Evolutionary conservation across 768 basidiomycete genomes (phyloP).

Genomic region (Pleurotus citrinopileatus): DNA sequence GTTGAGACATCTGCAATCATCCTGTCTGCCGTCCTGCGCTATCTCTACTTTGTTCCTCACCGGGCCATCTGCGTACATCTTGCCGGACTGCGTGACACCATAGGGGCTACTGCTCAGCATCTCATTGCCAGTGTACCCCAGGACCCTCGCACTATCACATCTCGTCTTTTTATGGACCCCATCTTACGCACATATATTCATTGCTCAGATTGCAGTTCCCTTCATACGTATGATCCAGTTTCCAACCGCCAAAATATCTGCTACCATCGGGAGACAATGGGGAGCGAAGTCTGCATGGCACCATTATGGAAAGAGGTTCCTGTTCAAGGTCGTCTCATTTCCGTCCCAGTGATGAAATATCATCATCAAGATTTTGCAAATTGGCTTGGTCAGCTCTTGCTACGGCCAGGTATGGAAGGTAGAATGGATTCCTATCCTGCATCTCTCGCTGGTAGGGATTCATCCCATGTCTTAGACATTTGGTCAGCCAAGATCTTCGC

Average conservation of each 20-base stretch:
- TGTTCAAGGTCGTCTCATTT: background rate
- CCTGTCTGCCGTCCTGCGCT: conserved; percentile 16
- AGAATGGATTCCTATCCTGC: conserved; percentile 17
- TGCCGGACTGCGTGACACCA: conserved; percentile 16
- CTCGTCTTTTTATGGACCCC: conserved; percentile 20
- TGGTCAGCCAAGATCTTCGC: conserved; percentile 23
- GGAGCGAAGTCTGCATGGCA: background rate
- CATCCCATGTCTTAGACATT: conserved; percentile 19
- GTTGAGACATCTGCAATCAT: background rate
- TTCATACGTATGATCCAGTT: conserved; percentile 15
- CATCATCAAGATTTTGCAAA: conserved; percentile 20
- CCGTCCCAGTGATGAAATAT: conserved; percentile 14
- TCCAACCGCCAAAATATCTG: background rate
- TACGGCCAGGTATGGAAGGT: conserved; percentile 23
- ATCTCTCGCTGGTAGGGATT: background rate
- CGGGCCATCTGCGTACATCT: conserved; percentile 17
- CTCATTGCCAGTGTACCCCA: background rate
- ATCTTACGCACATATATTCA: conserved; percentile 15
- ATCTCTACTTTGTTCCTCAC: conserved; percentile 20
- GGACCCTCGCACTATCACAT: conserved; percentile 4
- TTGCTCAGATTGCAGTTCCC: conserved; percentile 22
- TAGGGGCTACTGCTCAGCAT: conserved; percentile 3
- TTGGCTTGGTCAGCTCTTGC: conserved; percentile 24
- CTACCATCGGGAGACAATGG: conserved; percentile 17
- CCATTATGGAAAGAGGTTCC: background rate